A percentile compares a stretch with the other conserved stretches of the same genome.
These are phyloP conservation scores for Plenodomus tracheiphilus DNA, from an alignment of 2,329 filamentous ascomycete genomes.

Conservation along the genomic window DNA sequence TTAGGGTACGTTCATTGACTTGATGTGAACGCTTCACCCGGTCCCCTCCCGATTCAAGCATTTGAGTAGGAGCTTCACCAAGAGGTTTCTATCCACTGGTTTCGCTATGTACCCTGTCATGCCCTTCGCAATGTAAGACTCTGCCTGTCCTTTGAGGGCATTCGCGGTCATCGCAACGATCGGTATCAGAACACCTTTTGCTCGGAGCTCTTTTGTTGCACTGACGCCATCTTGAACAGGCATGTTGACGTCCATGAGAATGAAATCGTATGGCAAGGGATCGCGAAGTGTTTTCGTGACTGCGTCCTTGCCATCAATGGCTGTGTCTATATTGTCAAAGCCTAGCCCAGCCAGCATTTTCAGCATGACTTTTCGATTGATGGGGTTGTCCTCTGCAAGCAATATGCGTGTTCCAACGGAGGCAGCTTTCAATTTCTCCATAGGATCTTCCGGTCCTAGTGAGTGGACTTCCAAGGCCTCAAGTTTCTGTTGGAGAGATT, in stretches of 20 bases:
- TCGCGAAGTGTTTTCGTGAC: conserved; percentile 29
- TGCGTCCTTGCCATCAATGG: conserved; percentile 49
- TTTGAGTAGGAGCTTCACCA: conserved; percentile 49
- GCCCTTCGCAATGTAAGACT: conserved; percentile 57
- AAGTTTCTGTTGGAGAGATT: conserved; percentile 16
- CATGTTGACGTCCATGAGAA: conserved; percentile 45
- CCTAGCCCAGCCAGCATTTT: conserved; percentile 50
- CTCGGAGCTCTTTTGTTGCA: conserved; percentile 32
- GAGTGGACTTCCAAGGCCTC: conserved; percentile 8
- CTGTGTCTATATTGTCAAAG: conserved; percentile 42
- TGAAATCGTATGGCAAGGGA: conserved; percentile 28
- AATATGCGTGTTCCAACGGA: conserved; percentile 37
- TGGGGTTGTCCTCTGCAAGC: conserved; percentile 53
- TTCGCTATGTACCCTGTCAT: conserved; percentile 62
- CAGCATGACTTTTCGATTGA: conserved; percentile 53
- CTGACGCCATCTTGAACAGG: conserved; percentile 37
- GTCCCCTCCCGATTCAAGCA: conserved; percentile 18
- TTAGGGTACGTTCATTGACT: no score
- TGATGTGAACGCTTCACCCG: not conserved
- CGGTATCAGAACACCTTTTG: conserved; percentile 34
- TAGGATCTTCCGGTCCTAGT: conserved; percentile 12
- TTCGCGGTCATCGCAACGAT: conserved; percentile 62
- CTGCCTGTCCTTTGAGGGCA: conserved; percentile 59
- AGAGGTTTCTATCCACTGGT: conserved; percentile 55
- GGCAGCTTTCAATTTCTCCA: conserved; percentile 25